These are phyloP conservation scores for Ascomycota sp. DNA, from an alignment of 2,329 filamentous ascomycete genomes.

Conservation along the genomic window DNA sequence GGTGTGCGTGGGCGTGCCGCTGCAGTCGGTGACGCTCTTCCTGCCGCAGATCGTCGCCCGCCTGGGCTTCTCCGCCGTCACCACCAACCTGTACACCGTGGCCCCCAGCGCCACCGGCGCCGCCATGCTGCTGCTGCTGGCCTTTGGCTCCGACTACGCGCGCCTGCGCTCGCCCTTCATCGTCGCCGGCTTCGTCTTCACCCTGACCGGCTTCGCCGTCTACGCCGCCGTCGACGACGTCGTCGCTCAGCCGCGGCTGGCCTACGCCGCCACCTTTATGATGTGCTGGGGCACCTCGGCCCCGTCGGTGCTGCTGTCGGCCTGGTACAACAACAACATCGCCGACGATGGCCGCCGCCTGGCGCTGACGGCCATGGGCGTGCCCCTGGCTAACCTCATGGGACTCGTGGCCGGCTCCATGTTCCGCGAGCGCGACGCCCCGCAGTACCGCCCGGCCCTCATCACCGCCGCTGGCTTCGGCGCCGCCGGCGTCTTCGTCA, in stretches of 20 bases:
- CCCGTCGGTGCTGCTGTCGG: slow-evolving; percentile 48
- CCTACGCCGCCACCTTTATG: slow-evolving; percentile 63
- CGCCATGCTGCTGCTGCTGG: slow-evolving; percentile 49
- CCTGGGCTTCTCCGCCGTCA: slow-evolving; percentile 26
- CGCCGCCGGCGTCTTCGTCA: slow-evolving; percentile 33
- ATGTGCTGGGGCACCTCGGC: slow-evolving; percentile 66
- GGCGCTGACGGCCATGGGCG: slow-evolving; percentile 48
- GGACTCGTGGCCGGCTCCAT: slow-evolving; percentile 50
- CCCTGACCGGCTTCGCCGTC: slow-evolving; percentile 60
- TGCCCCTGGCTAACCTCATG: slow-evolving; percentile 61
- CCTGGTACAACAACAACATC: slow-evolving; percentile 62
- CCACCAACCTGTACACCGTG: slow-evolving; percentile 64
- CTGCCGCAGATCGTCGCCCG: slow-evolving; percentile 33
- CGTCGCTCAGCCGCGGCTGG: slow-evolving; percentile 36
- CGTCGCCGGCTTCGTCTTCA: slow-evolving; percentile 50
- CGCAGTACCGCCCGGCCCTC: slow-evolving; percentile 45
- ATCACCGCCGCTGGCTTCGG: slow-evolving; percentile 47
- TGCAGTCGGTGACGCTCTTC: slow-evolving; percentile 33
- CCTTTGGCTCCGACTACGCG: slow-evolving; percentile 46
- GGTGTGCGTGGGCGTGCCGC: slow-evolving; percentile 36
- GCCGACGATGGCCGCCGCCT: slow-evolving; percentile 56
- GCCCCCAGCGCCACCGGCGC: slow-evolving; percentile 61
- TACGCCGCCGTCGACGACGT: slow-evolving; percentile 51
- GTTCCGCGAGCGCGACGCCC: slow-evolving; percentile 41
- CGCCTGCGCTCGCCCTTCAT: slow-evolving; percentile 57